Base-by-base conservation (phyloP, 73 alveolate genomes). In the Blepharisma japonicum region DNA sequence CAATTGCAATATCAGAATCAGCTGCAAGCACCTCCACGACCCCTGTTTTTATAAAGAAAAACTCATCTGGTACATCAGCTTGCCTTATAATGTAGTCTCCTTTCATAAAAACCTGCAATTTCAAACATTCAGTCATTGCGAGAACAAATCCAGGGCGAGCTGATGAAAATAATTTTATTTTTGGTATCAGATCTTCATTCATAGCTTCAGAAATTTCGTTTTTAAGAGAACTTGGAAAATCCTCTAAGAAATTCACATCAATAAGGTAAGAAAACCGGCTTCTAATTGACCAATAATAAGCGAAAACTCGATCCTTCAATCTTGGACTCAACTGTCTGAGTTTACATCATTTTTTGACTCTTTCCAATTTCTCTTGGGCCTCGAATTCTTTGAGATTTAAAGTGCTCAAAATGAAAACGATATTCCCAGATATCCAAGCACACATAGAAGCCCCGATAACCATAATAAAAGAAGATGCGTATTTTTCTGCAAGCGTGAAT, bases 21-120 rank as follows among this genome's bases (percentile, higher is more conserved):
- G 87, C 81, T 9, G 92, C 83, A 7, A 84, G 46, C n/a, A 88
- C 81, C 25, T 80, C 68, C 0, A 80, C 92, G 9, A 38, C 25
- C 20, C 95, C 95, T 14, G 72, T 45, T 45, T 84, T 71, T 32
- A 88, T 80, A 55, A 88, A 82, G 70, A 27, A 88, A 81, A 88
- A 68, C 45, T 74, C 83, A 38, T 81, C 80, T 4, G 95, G 92
- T 0, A 78, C 80, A 18, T 83, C 90, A 5, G 77, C 86, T 32
- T 68, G 61, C 11, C 67, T 68, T 2, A 88, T 68, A 0, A 88
- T 77, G 6, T 32, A 47, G 23, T 85, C 86, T 38, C 78, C 81
- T 32, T 77, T 23, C 71, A 85, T 53, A 23, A 77, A 68, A 20
- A 88, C 2, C 56, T 77, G 38, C 6, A 88, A 88, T 14, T 42